A percentile compares a stretch with the other conserved stretches of the same genome.
phyloP scores from a whole-genome alignment of 2,329 filamentous ascomycete genomes.

The Botrytis elliptica region DNA sequence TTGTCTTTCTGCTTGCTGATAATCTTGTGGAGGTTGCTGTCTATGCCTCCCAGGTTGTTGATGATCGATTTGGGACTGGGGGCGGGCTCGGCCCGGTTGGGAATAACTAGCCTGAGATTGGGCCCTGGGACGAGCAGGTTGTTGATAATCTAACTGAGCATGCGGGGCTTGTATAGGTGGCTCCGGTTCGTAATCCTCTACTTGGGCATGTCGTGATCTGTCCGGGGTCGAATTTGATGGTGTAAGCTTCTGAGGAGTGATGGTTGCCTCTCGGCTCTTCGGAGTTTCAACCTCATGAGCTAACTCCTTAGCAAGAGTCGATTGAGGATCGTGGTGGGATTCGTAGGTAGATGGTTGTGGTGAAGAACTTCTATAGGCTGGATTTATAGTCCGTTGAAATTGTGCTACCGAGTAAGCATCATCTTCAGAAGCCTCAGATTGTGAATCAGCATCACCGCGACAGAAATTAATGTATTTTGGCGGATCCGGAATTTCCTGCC shows the following conservation, averaged over 20 bases:
- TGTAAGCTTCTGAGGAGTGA: constrained; percentile 51
- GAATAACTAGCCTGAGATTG: constrained; percentile 21
- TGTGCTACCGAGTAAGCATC: constrained; percentile 92
- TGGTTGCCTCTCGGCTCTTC: constrained; percentile 47
- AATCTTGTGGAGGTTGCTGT: constrained; percentile 17
- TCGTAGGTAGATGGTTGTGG: constrained; percentile 92
- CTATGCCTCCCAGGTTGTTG: constrained; percentile 19
- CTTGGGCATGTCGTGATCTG: constrained; percentile 27
- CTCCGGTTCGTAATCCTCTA: constrained; percentile 37
- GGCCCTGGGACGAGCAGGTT: constrained; percentile 14
- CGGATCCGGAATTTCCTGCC: constrained; percentile 94
- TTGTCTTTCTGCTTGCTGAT: constrained; percentile 17
- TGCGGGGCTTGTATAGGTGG: constrained; percentile 27
- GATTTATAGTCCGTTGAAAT: constrained; percentile 92
- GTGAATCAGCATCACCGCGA: constrained; percentile 80
- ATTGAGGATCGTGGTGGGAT: constrained; percentile 85
- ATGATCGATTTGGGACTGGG: constrained; percentile 18
- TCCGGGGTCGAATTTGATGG: constrained; percentile 29
- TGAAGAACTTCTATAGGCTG: constrained; percentile 91
- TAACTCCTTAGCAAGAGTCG: constrained; percentile 67
- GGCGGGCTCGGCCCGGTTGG: constrained; percentile 10
- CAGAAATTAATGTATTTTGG: constrained; percentile 99
- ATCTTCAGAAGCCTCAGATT: constrained; percentile 81
- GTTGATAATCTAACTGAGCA: constrained; percentile 15
- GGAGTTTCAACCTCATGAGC: constrained; percentile 52